Evolutionary conservation across 2,329 filamentous ascomycete genomes (phyloP), one percentile per base, ranked within the genome.

Genomic region (Ascochyta pisi): DNA sequence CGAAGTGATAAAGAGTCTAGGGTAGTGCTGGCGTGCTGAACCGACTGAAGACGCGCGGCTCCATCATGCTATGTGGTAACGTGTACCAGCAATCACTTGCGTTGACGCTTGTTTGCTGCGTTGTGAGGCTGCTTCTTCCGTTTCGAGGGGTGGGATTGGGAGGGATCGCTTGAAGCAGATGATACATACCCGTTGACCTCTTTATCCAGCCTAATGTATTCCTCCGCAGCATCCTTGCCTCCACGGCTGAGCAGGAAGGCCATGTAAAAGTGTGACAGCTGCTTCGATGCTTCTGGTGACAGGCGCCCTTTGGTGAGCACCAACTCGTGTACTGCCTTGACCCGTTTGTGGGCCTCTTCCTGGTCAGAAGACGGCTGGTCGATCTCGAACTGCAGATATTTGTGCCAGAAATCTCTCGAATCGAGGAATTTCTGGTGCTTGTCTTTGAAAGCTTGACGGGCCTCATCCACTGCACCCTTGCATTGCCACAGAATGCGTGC

Each of bases 321-420:
- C 66, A 91, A 86, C 22, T 90, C 84, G 69, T 94, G 86, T 12
- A 97, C 89, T 49, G 88, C 84, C 78, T 91, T 91, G 71, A 98
- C 86, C n/a, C 88, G 88, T 62, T 87, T 82, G 48, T 87, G 86
- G 1, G 80, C 66, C 69, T 94, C 90, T 2, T 83, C 81, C 45
- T 87, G 84, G 1, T 82, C 78, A 58, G 80, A 87, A 1, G 88
- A 89, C 10, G 91, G 89, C 74, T 96, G 93, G 53, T 90, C 87
- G 44, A 96, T 81, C 79, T 99, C 95, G 70, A 99, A 96, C 55
- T 89, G 82, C 50, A 98, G 84, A 82, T 92, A 98, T 69, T 86
- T 90, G 65, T 87, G 83, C 94, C 95, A 99, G 81, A 98, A 98
- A 39, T 90, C 82, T 31, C 87, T 85, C 74, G 92, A 96, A 71